Evolutionary conservation across 2,329 filamentous ascomycete species (phyloP).

Genomic region (Penicillium sp.): DNA sequence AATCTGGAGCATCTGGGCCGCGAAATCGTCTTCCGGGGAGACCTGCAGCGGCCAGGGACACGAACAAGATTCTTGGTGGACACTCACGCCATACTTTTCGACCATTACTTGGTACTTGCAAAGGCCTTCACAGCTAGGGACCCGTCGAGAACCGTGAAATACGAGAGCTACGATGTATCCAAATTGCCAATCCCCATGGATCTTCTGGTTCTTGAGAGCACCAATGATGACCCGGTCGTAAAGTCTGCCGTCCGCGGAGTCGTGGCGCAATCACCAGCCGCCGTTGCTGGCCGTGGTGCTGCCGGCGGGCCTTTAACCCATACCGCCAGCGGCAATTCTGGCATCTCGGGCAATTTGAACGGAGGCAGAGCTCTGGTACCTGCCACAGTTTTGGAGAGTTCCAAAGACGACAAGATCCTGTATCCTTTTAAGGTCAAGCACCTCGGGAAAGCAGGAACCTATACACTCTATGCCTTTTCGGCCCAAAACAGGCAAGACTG

Average conservation of each 20-base stretch:
- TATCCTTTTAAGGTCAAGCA: slow-evolving; percentile 96
- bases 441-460: slow-evolving; percentile 75
- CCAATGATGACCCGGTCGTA: slow-evolving; percentile 80
- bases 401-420: slow-evolving; percentile 69
- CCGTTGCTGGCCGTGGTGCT: no score
- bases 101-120: slow-evolving; percentile 88
- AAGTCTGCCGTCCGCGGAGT: slow-evolving; percentile 69
- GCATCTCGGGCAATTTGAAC: no score
- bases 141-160: slow-evolving; percentile 64
- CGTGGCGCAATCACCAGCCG: no score
- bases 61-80: slow-evolving; percentile 91
- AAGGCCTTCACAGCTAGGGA: slow-evolving; percentile 65
- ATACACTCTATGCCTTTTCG: slow-evolving; percentile 76
- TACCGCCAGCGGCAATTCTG: no score
- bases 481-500: slow-evolving; percentile 70
- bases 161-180: slow-evolving; percentile 80
- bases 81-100: slow-evolving; percentile 84
- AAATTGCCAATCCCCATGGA: slow-evolving; percentile 96
- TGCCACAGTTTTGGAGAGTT: no score
- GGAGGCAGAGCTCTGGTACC: no score
- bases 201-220: slow-evolving; percentile 79
- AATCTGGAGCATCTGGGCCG: slow-evolving; percentile 91
- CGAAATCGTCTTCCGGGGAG: slow-evolving; percentile 78
- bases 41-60: slow-evolving; percentile 76
- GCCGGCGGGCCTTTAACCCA: slow-evolving; percentile 44